Percentiles rank a stretch among this genome's conserved stretches.
phyloP scores from a whole-genome alignment of 495 filamentous ascomycete species.

The Penicillium desertorum region DNA sequence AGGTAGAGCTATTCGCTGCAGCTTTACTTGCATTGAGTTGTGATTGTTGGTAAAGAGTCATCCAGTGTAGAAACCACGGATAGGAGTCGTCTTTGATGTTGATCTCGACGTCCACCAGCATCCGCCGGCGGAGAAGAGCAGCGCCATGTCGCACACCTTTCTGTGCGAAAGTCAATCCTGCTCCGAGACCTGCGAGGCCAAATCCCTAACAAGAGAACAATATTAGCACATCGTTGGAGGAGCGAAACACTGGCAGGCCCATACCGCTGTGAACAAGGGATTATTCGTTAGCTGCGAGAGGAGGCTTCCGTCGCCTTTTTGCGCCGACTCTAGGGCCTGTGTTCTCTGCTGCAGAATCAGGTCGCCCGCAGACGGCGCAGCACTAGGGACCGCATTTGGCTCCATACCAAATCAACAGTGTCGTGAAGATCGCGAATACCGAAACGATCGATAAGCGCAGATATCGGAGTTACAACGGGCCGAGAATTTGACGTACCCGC shows the following conservation, averaged over 20 bases:
- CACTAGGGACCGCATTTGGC: constrained; percentile 37
- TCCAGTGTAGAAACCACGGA: constrained; percentile 91
- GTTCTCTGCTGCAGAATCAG: constrained; percentile 42
- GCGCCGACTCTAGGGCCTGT: constrained; percentile 34
- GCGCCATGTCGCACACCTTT: constrained; percentile 67
- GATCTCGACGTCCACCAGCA: constrained; percentile 95
- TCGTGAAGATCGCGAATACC: constrained; percentile 15
- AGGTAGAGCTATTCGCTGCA: constrained; percentile 40
- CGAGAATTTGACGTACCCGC: constrained; percentile 17
- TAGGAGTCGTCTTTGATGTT: constrained; percentile 90
- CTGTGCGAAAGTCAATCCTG: constrained; percentile 71
- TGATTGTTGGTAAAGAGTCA: constrained; percentile 73
- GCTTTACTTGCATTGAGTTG: constrained; percentile 45
- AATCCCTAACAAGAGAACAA: constrained; percentile 53
- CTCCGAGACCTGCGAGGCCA: constrained; percentile 84
- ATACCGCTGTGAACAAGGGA: constrained; percentile 68
- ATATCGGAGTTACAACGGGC: constrained; percentile 40
- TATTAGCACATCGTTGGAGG: background rate
- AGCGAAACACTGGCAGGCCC: constrained; percentile 10
- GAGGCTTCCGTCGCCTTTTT: constrained; percentile 42
- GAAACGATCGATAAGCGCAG: constrained; percentile 25
- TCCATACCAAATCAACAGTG: constrained; percentile 33
- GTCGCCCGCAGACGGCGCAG: constrained; percentile 39
- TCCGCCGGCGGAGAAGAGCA: constrained; percentile 70
- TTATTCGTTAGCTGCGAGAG: constrained; percentile 59